A percentile compares a stretch with the other conserved stretches of the same genome.
These are phyloP conservation scores for Nyctanthes arbortristis DNA, from an alignment of 257 asterid species.

Conservation along the genomic window DNA sequence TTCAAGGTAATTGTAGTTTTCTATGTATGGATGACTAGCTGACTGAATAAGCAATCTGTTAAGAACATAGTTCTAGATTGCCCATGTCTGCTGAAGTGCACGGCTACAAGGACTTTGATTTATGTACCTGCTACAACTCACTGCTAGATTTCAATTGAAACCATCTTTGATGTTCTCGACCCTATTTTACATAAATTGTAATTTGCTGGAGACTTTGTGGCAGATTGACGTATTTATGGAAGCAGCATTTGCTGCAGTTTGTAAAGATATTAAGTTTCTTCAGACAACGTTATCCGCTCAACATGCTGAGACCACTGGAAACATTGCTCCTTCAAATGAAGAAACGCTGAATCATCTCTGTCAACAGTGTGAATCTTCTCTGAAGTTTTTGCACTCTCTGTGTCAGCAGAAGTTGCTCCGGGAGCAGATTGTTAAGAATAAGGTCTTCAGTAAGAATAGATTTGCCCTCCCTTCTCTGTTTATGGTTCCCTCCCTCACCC, in stretches of 20 bases:
- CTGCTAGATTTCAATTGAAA: constrained; percentile 17
- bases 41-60: not conserved
- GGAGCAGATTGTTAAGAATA: constrained; percentile 83
- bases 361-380: constrained; percentile 95
- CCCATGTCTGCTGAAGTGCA: not conserved
- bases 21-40: constrained; percentile 9
- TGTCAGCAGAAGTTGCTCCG: constrained; percentile 89
- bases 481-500: too few species aligned
- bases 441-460: constrained; percentile 53
- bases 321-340: constrained; percentile 52
- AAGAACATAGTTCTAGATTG: not conserved
- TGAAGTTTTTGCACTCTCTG: constrained; percentile 81
- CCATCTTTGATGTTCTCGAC: constrained; percentile 1
- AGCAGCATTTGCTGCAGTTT: constrained; percentile 77
- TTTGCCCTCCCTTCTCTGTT: constrained; percentile 3
- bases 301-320: constrained; percentile 45
- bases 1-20: constrained; percentile 55
- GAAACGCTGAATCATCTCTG: constrained; percentile 77
- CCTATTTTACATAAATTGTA: constrained; percentile 4
- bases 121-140: not conserved
- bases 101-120: not conserved
- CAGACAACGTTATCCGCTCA: constrained; percentile 64
- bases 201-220: constrained; percentile 34
- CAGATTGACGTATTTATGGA: constrained; percentile 94
- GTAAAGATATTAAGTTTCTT: constrained; percentile 69